Evolutionary conservation across 164 flowering plant species (phyloP), one percentile per base, ranked within the genome.

Genomic region (Kalanchoe fedtschenkoi): DNA sequence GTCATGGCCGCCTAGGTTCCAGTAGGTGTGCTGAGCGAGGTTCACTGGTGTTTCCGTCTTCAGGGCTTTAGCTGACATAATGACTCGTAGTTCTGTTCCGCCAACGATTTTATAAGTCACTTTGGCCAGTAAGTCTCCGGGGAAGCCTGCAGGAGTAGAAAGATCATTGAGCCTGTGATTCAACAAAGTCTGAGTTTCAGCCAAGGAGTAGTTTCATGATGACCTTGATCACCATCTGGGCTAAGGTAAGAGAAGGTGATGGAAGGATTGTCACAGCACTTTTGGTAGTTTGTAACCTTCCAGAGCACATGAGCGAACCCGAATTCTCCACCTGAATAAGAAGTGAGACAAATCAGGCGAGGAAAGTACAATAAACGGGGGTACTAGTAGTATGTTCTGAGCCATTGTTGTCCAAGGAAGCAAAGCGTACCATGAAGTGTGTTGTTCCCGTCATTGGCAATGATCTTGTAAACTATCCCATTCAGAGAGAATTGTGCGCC

Each of bases 1-100:
- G 79, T 72, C 67, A 29, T 89, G 97, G 41, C 90, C 90, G 0
- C 78, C 93, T 0, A 89, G 79, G 77, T 89, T 89, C 93, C 93
- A 86, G 71, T 86, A 89, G 16, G 80, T 71, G 74, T 86, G 93
- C 13, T 78, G 81, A 16, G 83, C 87, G 0, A 89, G 80, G 67
- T 79, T 89, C 26, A 84, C 75, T 0, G 91, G 93, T 6, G 96
- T 86, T 24, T 89, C 67, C 74, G 83, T 83, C 78, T 78, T 77
- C 10, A 69, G 41, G 9, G 88, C 75, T 38, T 55, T 70, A 5
- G 86, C 96, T 53, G 58, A 66, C 93, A 89, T 85, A 61, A 1
- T n/a, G 8, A 89, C 67, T 17, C 65, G 62, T 61, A 86, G 32
- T 39, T 67, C 43, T 58, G 75, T 63, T 39, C 68, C 56, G 14